phyloP scores from a whole-genome alignment of 225 moss, liverwort and hornwort species.

The Ulota crispa region DNA sequence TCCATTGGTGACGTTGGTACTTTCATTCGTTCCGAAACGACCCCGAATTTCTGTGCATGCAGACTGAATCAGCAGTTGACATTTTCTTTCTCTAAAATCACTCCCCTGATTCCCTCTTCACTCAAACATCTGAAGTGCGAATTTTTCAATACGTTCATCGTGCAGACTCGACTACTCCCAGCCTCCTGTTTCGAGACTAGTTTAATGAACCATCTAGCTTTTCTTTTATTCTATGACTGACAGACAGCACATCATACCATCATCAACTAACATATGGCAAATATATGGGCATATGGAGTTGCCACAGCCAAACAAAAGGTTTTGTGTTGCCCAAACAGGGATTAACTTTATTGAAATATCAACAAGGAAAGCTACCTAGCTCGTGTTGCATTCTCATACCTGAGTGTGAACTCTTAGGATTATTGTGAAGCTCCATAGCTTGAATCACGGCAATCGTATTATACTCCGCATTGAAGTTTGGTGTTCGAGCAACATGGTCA shows the following conservation, averaged over 20 bases:
- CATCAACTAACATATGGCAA: background rate
- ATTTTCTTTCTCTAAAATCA: constrained; percentile 18
- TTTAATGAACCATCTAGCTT: background rate
- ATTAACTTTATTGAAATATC: background rate
- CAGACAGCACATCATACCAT: constrained; percentile 7
- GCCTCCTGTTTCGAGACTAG: constrained; percentile 18
- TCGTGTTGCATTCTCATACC: constrained; percentile 7
- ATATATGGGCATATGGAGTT: background rate
- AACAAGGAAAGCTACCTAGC: background rate
- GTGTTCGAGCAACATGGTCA: constrained; percentile 3
- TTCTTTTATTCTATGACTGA: constrained; percentile 22
- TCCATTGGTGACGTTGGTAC: background rate
- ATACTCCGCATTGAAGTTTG: constrained; percentile 1
- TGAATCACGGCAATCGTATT: constrained; percentile 8
- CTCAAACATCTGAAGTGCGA: background rate
- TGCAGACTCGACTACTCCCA: constrained; percentile 17
- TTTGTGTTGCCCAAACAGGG: constrained; percentile 5
- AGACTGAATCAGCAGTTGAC: constrained; percentile 22
- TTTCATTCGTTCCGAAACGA: background rate
- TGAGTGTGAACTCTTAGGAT: background rate
- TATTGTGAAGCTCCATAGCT: constrained; percentile 2
- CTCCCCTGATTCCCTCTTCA: constrained; percentile 21
- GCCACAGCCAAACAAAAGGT: background rate
- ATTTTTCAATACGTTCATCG: constrained; percentile 30
- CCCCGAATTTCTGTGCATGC: background rate